Conservation (phyloP, 139 green algal genomes). For the Haematococcus lacustris region DNA sequence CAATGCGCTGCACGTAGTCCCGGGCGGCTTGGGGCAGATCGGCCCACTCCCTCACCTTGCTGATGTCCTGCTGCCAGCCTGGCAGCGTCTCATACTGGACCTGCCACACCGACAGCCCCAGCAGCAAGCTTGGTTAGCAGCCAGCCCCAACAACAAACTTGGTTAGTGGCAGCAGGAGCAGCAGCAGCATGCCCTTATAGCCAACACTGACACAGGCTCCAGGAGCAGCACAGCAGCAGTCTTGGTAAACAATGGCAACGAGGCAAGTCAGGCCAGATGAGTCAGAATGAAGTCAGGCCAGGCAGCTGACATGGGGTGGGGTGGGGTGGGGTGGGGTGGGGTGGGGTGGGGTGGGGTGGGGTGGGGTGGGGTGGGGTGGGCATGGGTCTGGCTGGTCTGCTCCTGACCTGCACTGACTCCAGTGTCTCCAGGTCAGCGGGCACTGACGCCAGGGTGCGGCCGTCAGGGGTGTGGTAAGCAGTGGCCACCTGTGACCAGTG, state of each 20-base stretch:
- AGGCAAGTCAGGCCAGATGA: no score
- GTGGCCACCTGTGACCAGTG: conserved; percentile 33
- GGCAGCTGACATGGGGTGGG: no score
- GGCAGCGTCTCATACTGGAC: conserved; percentile 91
- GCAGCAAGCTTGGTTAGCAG: background rate
- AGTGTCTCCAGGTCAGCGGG: conserved; percentile 67
- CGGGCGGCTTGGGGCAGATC: conserved; percentile 69
- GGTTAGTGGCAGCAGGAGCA: no score
- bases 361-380: no score
- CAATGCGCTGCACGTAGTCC: conserved; percentile 75
- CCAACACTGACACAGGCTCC: background rate
- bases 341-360: no score
- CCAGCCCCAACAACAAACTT: no score
- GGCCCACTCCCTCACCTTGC: conserved; percentile 58
- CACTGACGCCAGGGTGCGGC: conserved; percentile 39
- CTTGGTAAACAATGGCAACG: no score
- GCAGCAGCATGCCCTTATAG: no score
- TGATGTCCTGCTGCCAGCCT: conserved; percentile 89
- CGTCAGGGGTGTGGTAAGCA: conserved; percentile 43
- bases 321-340: no score
- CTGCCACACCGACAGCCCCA: conserved; percentile 15
- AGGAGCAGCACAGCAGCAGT: background rate
- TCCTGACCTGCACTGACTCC: conserved; percentile 53
- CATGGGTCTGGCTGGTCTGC: no score
- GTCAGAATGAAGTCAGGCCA: no score